Evolutionary conservation across 768 basidiomycete species (phyloP).

Genomic region (Trametes elegans): DNA sequence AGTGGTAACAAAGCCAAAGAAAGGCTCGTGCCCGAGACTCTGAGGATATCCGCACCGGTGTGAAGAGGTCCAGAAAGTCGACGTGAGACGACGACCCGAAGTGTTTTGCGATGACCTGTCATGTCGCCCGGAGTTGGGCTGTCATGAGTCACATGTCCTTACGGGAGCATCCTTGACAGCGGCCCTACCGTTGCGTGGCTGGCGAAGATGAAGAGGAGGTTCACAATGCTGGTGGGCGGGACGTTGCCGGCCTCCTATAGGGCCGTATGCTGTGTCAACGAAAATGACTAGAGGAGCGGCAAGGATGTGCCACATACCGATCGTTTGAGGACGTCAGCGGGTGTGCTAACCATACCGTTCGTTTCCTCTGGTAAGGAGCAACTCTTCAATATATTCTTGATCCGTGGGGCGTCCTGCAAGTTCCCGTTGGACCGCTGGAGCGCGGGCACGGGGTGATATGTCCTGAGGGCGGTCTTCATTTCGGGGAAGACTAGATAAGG

Average conservation of each 20-base stretch:
- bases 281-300: background rate
- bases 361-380: conserved; percentile 49
- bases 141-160: conserved; percentile 1
- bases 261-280: conserved; percentile 1
- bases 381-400: conserved; percentile 72
- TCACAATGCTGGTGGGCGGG: conserved; percentile 70
- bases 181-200: conserved; percentile 45
- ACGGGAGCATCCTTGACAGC: background rate
- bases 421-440: conserved; percentile 68
- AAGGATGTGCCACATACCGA: conserved; percentile 40
- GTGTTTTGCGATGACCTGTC: conserved; percentile 35
- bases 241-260: conserved; percentile 39
- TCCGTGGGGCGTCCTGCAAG: conserved; percentile 74
- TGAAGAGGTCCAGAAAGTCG: conserved; percentile 45
- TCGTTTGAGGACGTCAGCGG: conserved; percentile 53
- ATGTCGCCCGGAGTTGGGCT: background rate
- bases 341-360: conserved; percentile 46
- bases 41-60: conserved; percentile 39
- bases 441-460: conserved; percentile 76
- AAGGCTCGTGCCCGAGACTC: conserved; percentile 43
- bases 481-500: conserved; percentile 65
- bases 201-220: conserved; percentile 68
- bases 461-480: conserved; percentile 74
- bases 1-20: conserved; percentile 47
- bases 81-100: conserved; percentile 31